Conservation (phyloP, 306 rosid species). For the Urtica urens region DNA sequence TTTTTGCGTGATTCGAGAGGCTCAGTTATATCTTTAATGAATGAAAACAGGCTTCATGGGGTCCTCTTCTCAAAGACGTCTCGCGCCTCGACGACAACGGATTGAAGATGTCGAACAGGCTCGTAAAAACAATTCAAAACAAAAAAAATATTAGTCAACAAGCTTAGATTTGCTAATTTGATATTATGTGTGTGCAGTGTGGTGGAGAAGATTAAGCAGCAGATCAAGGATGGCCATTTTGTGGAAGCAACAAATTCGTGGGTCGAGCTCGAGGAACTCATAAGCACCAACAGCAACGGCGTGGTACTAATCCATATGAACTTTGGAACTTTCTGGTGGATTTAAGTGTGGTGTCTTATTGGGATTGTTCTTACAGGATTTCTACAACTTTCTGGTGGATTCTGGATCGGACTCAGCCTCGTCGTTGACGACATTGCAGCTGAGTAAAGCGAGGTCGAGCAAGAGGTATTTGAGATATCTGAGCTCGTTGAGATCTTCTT, state of each 20-base stretch:
- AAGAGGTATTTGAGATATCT: constrained; percentile 49
- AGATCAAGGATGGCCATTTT: constrained; percentile 39
- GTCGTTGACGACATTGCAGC: constrained; percentile 20
- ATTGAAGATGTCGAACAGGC: constrained; percentile 48
- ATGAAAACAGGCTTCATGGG: constrained; percentile 65
- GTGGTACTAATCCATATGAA: constrained; percentile 77
- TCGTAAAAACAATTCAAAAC: background rate
- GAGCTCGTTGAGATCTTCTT: constrained; percentile 20
- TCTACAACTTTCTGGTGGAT: constrained; percentile 63
- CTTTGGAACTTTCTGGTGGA: too few relatives aligned
- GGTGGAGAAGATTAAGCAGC: constrained; percentile 51
- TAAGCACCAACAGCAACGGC: constrained; percentile 27
- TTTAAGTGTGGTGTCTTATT: background rate
- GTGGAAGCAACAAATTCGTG: constrained; percentile 55
- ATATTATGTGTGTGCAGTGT: too few relatives aligned
- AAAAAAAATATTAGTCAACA: constrained; percentile 10
- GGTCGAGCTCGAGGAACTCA: constrained; percentile 38
- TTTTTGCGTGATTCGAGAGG: background rate
- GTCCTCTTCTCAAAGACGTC: constrained; percentile 80
- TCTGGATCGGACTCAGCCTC: constrained; percentile 26
- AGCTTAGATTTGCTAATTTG: too few relatives aligned
- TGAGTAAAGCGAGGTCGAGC: constrained; percentile 14
- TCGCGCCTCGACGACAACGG: constrained; percentile 64
- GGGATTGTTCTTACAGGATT: constrained; percentile 37
- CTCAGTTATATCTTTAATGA: too few relatives aligned